These are phyloP conservation scores for Stenocarpella maydis DNA, from an alignment of 2,329 filamentous ascomycete species.

Conservation along the genomic window DNA sequence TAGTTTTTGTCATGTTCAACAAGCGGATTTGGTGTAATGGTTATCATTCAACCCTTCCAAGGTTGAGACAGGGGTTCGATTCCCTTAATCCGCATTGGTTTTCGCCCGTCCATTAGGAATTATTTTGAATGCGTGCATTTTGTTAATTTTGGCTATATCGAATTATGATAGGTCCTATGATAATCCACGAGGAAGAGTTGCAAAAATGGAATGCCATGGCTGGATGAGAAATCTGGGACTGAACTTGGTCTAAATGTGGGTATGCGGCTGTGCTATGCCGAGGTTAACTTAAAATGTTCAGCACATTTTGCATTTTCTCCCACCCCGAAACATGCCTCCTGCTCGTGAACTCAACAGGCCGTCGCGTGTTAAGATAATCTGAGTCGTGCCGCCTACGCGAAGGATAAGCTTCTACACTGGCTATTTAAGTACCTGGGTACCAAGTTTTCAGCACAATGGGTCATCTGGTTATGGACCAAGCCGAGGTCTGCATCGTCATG, in stretches of 20 bases:
- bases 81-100: background rate
- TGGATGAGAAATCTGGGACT: background rate
- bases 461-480: background rate
- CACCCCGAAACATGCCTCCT: no score
- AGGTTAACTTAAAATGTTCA: background rate
- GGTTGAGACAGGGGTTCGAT: constrained; percentile 16
- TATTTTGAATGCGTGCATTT: no score
- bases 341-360: no score
- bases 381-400: background rate
- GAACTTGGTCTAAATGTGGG: no score
- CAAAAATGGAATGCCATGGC: background rate
- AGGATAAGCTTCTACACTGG: no score
- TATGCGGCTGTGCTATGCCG: background rate
- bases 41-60: constrained; percentile 23
- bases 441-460: no score
- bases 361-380: background rate
- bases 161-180: no score
- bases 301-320: no score
- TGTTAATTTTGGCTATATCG: no score
- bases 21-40: background rate
- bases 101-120: no score
- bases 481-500: background rate
- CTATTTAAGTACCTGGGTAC: no score
- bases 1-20: no score
- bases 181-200: background rate